Percentiles rank a stretch among this genome's conserved stretches.
These are phyloP conservation scores for Quercus parvula DNA, from an alignment of 306 rosid genomes.

Conservation along the genomic window DNA sequence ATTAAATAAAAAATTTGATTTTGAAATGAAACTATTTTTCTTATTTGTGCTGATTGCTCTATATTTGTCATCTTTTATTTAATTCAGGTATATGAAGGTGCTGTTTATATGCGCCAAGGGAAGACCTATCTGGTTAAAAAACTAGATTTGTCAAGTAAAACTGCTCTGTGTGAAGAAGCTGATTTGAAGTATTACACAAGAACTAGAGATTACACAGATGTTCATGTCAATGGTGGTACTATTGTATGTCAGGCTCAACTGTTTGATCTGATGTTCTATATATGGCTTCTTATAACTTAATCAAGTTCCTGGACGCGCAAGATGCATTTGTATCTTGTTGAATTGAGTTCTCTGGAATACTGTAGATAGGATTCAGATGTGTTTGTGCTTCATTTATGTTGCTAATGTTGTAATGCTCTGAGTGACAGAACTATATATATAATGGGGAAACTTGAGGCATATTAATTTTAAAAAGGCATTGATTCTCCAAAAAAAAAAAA, in stretches of 20 bases:
- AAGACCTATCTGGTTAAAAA: slow-evolving; percentile 74
- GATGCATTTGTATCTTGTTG: neutral
- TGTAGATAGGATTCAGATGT: neutral
- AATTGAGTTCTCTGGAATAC: neutral
- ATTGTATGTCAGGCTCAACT: slow-evolving; percentile 57
- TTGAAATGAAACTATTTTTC: neutral
- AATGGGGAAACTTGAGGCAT: too few species aligned
- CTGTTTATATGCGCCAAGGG: slow-evolving; percentile 89
- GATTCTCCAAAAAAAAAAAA: too few species aligned
- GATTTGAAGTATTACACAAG: slow-evolving; percentile 82
- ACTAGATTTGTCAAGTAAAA: slow-evolving; percentile 56
- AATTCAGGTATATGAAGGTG: slow-evolving; percentile 88
- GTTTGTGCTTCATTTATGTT: neutral
- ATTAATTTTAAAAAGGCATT: neutral
- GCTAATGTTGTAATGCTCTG: neutral
- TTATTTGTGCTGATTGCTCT: neutral
- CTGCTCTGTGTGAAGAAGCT: slow-evolving; percentile 71
- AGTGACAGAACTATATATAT: neutral
- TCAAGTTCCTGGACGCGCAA: neutral
- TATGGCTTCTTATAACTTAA: slow-evolving; percentile 19
- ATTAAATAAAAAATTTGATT: neutral
- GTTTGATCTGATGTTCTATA: slow-evolving; percentile 8
- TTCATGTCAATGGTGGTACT: slow-evolving; percentile 73
- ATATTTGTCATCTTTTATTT: slow-evolving; percentile 11
- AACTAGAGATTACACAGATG: slow-evolving; percentile 73